Evolutionary conservation across 176 grass and related monocot species (phyloP).

Genomic region (Thinopyrum elongatum): DNA sequence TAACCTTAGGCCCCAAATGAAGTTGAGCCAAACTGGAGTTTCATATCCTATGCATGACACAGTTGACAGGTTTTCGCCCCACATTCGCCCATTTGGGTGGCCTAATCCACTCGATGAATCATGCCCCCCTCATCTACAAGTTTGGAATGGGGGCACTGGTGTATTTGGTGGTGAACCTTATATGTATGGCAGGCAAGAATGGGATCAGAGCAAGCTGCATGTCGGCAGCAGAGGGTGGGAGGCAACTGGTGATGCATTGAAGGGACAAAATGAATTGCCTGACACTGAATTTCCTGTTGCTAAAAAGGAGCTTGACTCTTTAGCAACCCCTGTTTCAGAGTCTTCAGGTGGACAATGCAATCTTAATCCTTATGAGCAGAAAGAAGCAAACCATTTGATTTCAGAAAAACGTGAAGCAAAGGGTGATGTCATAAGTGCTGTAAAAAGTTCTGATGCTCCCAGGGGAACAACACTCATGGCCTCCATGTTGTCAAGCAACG

Average conservation of each 20-base stretch:
- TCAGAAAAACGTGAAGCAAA: conserved; percentile 49
- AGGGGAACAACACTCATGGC: conserved; percentile 14
- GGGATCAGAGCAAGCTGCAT: conserved; percentile 70
- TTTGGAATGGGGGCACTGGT: conserved; percentile 60
- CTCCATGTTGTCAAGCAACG: conserved; percentile 40
- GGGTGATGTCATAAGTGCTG: conserved; percentile 28
- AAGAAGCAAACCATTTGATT: conserved; percentile 27
- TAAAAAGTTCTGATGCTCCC: conserved; percentile 21
- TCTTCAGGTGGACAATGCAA: conserved; percentile 33
- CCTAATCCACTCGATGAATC: conserved; percentile 74
- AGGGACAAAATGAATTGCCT: conserved; percentile 48
- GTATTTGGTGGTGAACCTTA: conserved; percentile 58
- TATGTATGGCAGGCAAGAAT: conserved; percentile 67
- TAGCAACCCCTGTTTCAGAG: conserved; percentile 34
- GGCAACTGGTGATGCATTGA: conserved; percentile 45
- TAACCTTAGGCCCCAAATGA: conserved; percentile 74
- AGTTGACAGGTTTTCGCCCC: conserved; percentile 72
- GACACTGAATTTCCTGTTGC: conserved; percentile 48
- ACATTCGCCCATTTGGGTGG: conserved; percentile 84
- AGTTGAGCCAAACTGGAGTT: conserved; percentile 71
- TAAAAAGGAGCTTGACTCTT: conserved; percentile 54
- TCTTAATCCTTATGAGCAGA: conserved; percentile 35
- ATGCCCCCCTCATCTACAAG: conserved; percentile 70
- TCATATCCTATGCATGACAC: conserved; percentile 85
- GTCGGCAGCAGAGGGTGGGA: conserved; percentile 59